These are phyloP conservation scores for Starmerella ratchasimensis DNA, from an alignment of 805 yeast genomes.

Conservation along the genomic window DNA sequence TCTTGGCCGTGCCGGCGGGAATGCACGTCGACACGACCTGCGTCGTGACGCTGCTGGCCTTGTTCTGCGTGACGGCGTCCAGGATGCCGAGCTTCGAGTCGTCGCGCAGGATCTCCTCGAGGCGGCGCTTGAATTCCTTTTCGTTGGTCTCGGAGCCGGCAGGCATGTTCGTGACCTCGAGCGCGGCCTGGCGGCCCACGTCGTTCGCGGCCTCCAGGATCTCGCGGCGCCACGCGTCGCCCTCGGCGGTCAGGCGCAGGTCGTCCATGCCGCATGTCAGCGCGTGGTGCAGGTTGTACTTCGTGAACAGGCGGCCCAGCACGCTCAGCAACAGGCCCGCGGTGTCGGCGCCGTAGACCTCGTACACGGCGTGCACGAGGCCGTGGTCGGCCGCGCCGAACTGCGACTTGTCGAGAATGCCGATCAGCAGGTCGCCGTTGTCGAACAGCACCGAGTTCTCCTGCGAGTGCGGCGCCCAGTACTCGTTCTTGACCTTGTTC, in stretches of 20 bases:
- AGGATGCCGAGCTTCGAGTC: slow-evolving; percentile 81
- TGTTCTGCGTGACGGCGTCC: slow-evolving; percentile 89
- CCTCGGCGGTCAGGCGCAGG: slow-evolving; percentile 77
- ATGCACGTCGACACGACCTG: slow-evolving; percentile 88
- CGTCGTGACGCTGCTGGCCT: slow-evolving; percentile 85
- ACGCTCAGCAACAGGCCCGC: slow-evolving; percentile 86
- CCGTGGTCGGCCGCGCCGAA: slow-evolving; percentile 98
- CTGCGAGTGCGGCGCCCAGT: slow-evolving; percentile 76
- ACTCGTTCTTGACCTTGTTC: slow-evolving; percentile 84
- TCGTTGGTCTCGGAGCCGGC: slow-evolving; percentile 37
- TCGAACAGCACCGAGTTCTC: slow-evolving; percentile 80
- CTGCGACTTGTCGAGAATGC: slow-evolving; percentile 94
- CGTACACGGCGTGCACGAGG: slow-evolving; percentile 89
- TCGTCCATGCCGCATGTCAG: slow-evolving; percentile 99
- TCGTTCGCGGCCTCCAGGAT: slow-evolving; percentile 65
- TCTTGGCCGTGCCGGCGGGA: slow-evolving; percentile 91
- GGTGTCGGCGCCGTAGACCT: slow-evolving; percentile 78
- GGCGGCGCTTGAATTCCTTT: slow-evolving; percentile 67
- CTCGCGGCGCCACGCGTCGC: slow-evolving; percentile 77
- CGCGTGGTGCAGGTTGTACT: slow-evolving; percentile 80
- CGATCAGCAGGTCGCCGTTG: slow-evolving; percentile 78
- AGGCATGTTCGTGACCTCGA: slow-evolving; percentile 80
- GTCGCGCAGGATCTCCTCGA: slow-evolving; percentile 91
- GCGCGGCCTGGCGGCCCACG: slow-evolving; percentile 82
- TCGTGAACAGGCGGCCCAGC: slow-evolving; percentile 89